Conservation (phyloP, 208 protist genomes). For the Acanthamoeba healyi region DNA sequence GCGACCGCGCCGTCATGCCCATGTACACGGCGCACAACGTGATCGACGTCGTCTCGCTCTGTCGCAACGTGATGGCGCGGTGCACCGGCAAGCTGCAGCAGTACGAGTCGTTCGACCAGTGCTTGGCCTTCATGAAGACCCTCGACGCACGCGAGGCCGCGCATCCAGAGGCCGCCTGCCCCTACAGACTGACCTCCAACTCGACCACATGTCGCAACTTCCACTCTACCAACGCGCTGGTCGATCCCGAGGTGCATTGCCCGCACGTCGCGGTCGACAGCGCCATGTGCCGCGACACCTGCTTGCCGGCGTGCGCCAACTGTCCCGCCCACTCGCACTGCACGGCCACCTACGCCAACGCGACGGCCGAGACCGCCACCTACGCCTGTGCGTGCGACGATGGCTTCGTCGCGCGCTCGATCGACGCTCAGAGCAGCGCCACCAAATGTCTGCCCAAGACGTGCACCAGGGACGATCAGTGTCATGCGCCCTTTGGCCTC, state of each 20-base stretch:
- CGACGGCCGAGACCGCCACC: neutral
- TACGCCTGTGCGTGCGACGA: slow-evolving; percentile 33
- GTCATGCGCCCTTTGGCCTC: neutral
- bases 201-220: slow-evolving; percentile 1
- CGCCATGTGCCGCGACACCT: neutral
- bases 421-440: neutral
- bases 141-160: neutral
- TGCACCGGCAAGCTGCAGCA: neutral
- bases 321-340: neutral
- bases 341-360: neutral
- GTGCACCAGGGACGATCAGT: neutral
- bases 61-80: neutral
- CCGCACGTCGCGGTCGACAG: neutral
- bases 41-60: neutral
- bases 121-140: neutral
- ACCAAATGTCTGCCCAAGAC: neutral
- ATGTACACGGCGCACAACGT: neutral
- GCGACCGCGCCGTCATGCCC: neutral
- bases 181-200: slow-evolving; percentile 22
- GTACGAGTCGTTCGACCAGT: neutral
- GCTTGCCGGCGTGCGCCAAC: neutral
- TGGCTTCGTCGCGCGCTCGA: neutral
- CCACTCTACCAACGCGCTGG: slow-evolving; percentile 15
- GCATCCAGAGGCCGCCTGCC: neutral
- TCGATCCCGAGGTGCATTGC: slow-evolving; percentile 51